phyloP scores from a whole-genome alignment of 2,329 filamentous ascomycete genomes.

The Fusarium sp. region DNA sequence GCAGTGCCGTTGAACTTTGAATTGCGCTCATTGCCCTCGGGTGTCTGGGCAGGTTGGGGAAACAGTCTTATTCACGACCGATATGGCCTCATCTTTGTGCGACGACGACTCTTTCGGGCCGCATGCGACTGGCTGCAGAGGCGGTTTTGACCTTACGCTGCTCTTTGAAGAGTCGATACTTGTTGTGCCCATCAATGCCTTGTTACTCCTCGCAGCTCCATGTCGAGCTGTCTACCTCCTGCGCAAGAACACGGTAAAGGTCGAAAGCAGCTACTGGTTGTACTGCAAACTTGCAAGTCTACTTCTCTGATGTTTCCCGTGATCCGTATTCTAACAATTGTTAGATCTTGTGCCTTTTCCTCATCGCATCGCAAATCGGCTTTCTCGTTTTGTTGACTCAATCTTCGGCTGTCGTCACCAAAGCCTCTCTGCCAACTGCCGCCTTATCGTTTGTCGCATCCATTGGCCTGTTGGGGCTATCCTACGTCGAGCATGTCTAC shows the following conservation, averaged over 20 bases:
- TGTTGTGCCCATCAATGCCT: conserved; percentile 39
- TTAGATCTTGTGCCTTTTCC: conserved; percentile 11
- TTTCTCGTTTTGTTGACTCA: conserved; percentile 24
- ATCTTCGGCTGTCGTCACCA: conserved; percentile 13
- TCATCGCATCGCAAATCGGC: conserved; percentile 23
- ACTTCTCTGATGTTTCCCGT: neutral
- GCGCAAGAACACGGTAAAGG: conserved; percentile 35
- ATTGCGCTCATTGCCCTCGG: neutral
- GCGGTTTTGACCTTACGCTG: conserved; percentile 62
- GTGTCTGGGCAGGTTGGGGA: neutral
- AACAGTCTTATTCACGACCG: neutral
- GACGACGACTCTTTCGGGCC: conserved; percentile 41
- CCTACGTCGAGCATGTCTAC: conserved; percentile 35
- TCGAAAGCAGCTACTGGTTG: conserved; percentile 31
- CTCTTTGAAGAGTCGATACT: conserved; percentile 55
- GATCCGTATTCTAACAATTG: conserved; percentile 16
- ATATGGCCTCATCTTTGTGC: conserved; percentile 20
- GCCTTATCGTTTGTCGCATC: conserved; percentile 26
- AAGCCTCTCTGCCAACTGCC: conserved; percentile 22
- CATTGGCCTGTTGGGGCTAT: conserved; percentile 14
- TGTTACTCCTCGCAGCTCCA: conserved; percentile 46
- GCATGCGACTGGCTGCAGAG: conserved; percentile 47
- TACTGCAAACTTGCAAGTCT: conserved; percentile 36
- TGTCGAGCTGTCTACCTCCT: conserved; percentile 28
- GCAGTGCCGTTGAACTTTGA: neutral